These are phyloP conservation scores for Penicillium griseofulvum DNA, from an alignment of 2,329 filamentous ascomycete species.

Conservation along the genomic window DNA sequence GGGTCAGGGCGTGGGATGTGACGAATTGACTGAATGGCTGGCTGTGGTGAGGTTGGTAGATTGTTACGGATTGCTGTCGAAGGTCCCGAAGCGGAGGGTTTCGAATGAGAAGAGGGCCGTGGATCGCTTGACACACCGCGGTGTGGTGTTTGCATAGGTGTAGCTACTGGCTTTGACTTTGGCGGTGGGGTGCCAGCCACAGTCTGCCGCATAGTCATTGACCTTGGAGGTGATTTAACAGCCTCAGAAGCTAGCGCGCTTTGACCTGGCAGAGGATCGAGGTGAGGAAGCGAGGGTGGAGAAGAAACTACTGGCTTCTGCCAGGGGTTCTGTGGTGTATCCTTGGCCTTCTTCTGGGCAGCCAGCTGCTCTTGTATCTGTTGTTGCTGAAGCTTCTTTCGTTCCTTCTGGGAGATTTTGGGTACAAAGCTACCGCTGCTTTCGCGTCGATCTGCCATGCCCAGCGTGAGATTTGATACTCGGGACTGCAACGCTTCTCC, in stretches of 20 bases:
- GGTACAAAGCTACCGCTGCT: constrained; percentile 41
- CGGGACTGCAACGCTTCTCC: constrained; percentile 54
- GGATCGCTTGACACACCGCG: constrained; percentile 26
- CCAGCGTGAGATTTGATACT: constrained; percentile 54
- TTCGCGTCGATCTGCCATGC: constrained; percentile 48
- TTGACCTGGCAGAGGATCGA: constrained; percentile 41
- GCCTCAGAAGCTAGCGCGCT: constrained; percentile 14
- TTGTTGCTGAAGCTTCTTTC: constrained; percentile 76
- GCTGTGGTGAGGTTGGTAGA: constrained; percentile 26
- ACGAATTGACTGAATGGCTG: constrained; percentile 45
- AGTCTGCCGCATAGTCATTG: constrained; percentile 62
- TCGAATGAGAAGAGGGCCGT: constrained; percentile 13
- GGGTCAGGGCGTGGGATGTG: constrained; percentile 47
- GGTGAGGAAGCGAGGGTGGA: constrained; percentile 14
- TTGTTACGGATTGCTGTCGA: constrained; percentile 31
- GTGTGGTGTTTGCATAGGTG: constrained; percentile 50
- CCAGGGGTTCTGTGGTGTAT: constrained; percentile 58
- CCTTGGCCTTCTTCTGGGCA: constrained; percentile 36
- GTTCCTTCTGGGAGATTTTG: constrained; percentile 87
- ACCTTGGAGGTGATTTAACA: constrained; percentile 34
- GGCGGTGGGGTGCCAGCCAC: constrained; percentile 48
- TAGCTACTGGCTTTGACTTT: constrained; percentile 26
- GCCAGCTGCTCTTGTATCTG: constrained; percentile 50
- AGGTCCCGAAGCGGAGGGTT: constrained; percentile 20
- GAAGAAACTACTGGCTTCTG: constrained; percentile 47